phyloP scores from a whole-genome alignment of 2,329 filamentous ascomycete species.

The Lasiodiplodia gonubiensis region DNA sequence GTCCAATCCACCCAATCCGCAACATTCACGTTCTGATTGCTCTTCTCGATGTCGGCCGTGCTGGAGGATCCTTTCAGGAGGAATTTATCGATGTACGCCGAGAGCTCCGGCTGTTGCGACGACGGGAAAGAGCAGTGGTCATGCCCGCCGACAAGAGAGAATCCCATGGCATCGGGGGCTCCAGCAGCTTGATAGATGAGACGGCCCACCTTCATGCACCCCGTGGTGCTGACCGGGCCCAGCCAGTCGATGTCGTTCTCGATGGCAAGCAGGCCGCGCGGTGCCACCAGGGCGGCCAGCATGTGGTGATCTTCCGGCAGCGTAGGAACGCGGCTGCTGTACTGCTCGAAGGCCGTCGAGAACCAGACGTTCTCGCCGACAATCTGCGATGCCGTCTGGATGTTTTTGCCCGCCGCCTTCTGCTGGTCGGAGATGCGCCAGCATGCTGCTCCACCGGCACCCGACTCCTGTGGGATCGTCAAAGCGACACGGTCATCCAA shows the following conservation, averaged over 20 bases:
- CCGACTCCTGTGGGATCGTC: slow-evolving; percentile 67
- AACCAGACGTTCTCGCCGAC: slow-evolving; percentile 69
- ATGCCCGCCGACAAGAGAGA: slow-evolving; percentile 61
- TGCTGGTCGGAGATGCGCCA: slow-evolving; percentile 58
- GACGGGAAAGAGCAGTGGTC: slow-evolving; percentile 63
- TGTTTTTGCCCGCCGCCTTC: slow-evolving; percentile 60
- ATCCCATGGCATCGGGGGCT: slow-evolving; percentile 62
- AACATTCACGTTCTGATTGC: slow-evolving; percentile 38
- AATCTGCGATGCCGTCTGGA: slow-evolving; percentile 66
- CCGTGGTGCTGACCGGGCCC: slow-evolving; percentile 62
- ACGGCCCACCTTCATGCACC: slow-evolving; percentile 62
- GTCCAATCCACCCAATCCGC: slow-evolving; percentile 47
- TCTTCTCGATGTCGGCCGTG: slow-evolving; percentile 44
- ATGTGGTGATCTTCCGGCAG: slow-evolving; percentile 65
- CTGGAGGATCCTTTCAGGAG: slow-evolving; percentile 46
- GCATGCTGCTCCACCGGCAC: slow-evolving; percentile 65
- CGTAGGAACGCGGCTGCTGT: slow-evolving; percentile 53
- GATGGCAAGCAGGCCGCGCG: slow-evolving; percentile 60
- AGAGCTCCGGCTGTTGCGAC: slow-evolving; percentile 56
- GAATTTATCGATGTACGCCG: slow-evolving; percentile 63
- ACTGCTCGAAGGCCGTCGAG: slow-evolving; percentile 60
- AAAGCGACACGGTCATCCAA: slow-evolving; percentile 65
- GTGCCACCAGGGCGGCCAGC: slow-evolving; percentile 62
- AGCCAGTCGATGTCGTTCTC: slow-evolving; percentile 67
- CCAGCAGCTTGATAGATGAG: slow-evolving; percentile 62